phyloP scores from a whole-genome alignment of 2,329 filamentous ascomycete species.

The Gliomastix tumulicola region DNA sequence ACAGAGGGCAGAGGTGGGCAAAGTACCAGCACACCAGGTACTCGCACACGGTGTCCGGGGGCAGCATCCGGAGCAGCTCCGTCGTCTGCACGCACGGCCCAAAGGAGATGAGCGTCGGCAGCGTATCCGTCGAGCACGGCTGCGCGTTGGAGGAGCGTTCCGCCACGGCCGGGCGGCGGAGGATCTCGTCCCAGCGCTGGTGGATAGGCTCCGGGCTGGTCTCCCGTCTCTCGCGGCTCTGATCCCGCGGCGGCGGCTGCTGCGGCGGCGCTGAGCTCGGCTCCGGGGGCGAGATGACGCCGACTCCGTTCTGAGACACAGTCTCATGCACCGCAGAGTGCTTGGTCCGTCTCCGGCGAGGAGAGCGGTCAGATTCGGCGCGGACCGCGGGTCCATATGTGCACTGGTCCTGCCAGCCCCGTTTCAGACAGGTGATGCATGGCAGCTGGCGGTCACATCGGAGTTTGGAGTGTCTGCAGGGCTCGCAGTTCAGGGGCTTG shows the following conservation, averaged over 20 bases:
- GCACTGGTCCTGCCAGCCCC: no score
- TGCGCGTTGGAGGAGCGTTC: not conserved
- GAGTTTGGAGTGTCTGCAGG: constrained; percentile 8
- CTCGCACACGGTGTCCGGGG: constrained; percentile 4
- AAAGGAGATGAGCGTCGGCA: constrained; percentile 2
- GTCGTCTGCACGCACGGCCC: constrained; percentile 2
- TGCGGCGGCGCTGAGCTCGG: not conserved
- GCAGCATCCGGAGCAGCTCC: constrained; percentile 5
- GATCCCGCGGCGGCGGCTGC: not conserved
- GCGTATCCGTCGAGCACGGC: not conserved
- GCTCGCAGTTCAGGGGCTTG: constrained; percentile 8
- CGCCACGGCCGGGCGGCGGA: no score
- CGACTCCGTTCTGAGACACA: not conserved
- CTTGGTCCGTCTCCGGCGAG: not conserved
- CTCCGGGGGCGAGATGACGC: no score
- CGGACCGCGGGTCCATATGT: no score
- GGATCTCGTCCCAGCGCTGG: not conserved
- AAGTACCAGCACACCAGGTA: constrained; percentile 8
- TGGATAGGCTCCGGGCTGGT: not conserved
- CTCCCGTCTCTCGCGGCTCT: not conserved
- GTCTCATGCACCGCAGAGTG: not conserved
- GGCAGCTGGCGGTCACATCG: constrained; percentile 9
- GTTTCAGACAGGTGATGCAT: constrained; percentile 6
- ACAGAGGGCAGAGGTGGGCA: constrained; percentile 6
- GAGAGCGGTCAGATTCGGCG: not conserved